A percentile compares a stretch with the other conserved stretches of the same genome.
Conservation (phyloP, 257 asterid genomes). For the Lantana camara region DNA sequence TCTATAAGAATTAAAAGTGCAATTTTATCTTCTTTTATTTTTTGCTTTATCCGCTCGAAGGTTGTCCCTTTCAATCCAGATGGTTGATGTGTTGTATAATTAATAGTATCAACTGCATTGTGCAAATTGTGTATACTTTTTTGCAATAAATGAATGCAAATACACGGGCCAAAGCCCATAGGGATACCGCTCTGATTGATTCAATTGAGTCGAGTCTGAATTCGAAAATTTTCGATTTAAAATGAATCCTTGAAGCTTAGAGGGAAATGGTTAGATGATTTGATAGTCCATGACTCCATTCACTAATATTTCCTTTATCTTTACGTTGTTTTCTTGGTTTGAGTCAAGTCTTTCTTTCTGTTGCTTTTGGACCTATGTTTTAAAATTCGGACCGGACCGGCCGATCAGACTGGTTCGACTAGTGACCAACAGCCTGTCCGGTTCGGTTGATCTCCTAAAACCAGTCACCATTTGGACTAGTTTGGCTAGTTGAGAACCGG, state of each 20-base stretch:
- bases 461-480: too few relatives aligned
- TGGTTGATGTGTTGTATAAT: not conserved
- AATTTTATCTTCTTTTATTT: not conserved
- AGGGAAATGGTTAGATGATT: not conserved
- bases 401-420: too few relatives aligned
- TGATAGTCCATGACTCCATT: not conserved
- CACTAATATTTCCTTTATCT: constrained; percentile 15
- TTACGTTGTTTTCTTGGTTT: constrained; percentile 2
- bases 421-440: too few relatives aligned
- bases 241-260: not conserved
- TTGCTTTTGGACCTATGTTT: constrained; percentile 23
- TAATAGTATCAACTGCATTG: not conserved
- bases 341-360: constrained; percentile 27
- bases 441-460: too few relatives aligned
- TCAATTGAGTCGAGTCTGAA: too few relatives aligned
- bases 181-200: too few relatives aligned
- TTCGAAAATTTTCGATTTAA: too few relatives aligned
- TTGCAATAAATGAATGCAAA: not conserved
- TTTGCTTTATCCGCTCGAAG: not conserved
- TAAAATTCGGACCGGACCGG: not conserved
- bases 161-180: too few relatives aligned
- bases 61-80: not conserved
- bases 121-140: not conserved
- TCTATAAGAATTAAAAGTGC: too few relatives aligned
- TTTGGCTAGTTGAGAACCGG: too few relatives aligned